Percentiles rank a stretch among this genome's conserved stretches.
Evolutionary conservation across 306 rosid genomes (phyloP).

Genomic region (Lagenaria siceraria): DNA sequence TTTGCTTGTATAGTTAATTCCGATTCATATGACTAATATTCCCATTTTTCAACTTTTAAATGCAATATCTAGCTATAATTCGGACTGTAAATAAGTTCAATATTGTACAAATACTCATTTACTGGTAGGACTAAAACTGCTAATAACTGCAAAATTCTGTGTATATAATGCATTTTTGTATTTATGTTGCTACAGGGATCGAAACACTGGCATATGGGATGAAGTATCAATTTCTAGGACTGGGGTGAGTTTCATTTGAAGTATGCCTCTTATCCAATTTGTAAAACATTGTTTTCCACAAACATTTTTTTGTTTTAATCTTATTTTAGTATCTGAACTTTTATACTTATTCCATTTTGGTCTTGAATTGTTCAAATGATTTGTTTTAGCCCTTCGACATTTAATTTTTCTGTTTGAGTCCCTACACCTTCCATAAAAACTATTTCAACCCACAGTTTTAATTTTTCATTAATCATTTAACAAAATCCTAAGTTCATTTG

Average conservation of each 20-base stretch:
- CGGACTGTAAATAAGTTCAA: not conserved
- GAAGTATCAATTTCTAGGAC: slow-evolving; percentile 66
- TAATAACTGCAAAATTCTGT: not conserved
- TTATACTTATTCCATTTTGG: not conserved
- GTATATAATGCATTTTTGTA: slow-evolving; percentile 8
- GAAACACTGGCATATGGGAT: slow-evolving; percentile 99
- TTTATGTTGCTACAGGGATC: slow-evolving; percentile 49
- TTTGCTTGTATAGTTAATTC: not conserved
- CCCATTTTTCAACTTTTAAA: not conserved
- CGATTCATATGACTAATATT: not conserved
- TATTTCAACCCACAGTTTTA: not conserved
- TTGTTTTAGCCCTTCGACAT: not conserved
- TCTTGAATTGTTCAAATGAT: not conserved
- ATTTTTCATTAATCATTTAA: not conserved
- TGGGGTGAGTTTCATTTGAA: slow-evolving; percentile 58
- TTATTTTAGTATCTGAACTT: not conserved
- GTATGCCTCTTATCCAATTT: slow-evolving; percentile 12
- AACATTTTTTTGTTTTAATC: not conserved
- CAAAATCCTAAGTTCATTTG: not conserved
- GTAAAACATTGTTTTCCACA: not conserved
- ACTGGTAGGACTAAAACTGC: not conserved
- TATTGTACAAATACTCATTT: not conserved
- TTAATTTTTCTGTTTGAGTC: not conserved
- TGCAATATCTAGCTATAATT: not conserved
- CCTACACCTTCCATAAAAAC: not conserved